Conservation (phyloP, 768 basidiomycete species). For the Imleria badia region DNA sequence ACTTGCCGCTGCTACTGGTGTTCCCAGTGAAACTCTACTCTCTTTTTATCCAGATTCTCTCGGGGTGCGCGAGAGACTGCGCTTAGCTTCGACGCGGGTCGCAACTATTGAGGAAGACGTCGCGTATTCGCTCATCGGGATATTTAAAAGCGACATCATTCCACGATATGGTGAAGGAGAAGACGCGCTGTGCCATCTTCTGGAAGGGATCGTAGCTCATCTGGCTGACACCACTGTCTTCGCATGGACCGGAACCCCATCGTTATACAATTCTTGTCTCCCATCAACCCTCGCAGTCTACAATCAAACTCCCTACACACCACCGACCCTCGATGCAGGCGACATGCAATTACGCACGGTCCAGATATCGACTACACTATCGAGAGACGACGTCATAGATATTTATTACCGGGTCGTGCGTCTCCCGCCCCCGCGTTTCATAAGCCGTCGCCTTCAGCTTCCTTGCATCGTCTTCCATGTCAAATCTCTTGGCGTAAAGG, state of each 20-base stretch:
- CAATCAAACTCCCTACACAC: neutral
- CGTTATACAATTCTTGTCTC: neutral
- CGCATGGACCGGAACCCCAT: neutral
- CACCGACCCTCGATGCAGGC: neutral
- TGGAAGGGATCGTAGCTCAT: neutral
- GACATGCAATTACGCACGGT: neutral
- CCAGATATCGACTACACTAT: neutral
- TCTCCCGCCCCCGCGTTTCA: neutral
- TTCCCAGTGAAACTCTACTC: neutral
- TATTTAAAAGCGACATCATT: neutral
- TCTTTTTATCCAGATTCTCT: neutral
- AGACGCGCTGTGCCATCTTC: neutral
- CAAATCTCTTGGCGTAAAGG: neutral
- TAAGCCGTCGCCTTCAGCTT: neutral
- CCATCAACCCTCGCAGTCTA: neutral
- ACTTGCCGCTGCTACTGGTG: neutral
- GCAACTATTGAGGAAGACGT: neutral
- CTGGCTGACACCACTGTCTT: neutral
- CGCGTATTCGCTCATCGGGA: neutral
- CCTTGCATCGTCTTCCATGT: neutral
- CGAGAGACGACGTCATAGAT: neutral
- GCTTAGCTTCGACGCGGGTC: neutral
- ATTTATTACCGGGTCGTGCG: neutral
- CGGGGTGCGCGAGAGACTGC: neutral
- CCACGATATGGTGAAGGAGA: neutral